Evolutionary conservation across 2,329 filamentous ascomycete genomes (phyloP), one percentile per base, ranked within the genome.

Genomic region (Fusarium aywerte): DNA sequence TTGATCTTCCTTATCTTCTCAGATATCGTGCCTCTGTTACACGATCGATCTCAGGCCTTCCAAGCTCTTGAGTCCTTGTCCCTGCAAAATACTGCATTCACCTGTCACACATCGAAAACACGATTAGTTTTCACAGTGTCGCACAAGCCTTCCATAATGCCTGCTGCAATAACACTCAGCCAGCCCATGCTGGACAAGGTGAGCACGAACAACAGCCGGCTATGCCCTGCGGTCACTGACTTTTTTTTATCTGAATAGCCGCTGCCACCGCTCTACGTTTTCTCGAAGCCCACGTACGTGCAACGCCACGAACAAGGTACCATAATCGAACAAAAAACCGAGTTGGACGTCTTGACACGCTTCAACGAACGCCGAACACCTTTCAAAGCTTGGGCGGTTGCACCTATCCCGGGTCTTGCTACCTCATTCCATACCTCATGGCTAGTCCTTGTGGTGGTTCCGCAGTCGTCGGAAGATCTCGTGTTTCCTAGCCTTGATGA

Each of bases 291-390:
- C 5, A 69, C 70, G 3, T 79, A 74, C 23, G 62, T 73, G 5
- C 58, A 50, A 21, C 60, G 74, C 3, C 75, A 76, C 39, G 75
- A 78, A 32, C 68, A 74, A 32, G 77, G 76, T 0, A 78, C 77
- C 0, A 18, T 75, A 0, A 79, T 79, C 16, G 77, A 79, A 36
- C 74, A 76, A 68, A 54, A 68, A 0, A 79, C 79, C n/a, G 77
- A 79, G 31, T 58, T 69, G 9, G 50, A 67, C 2, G 15, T 67
- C 1, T 33, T 78, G 2, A 69, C 71, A 16, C 48, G 57, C 0
- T 73, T 74, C 36, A 79, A 79, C 25, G 60, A 76, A 2, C 62
- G 56, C 9, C 50, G 59, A 3, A 55, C 43, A 1, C 29, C 23
- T 0, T 75, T 76, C 35, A 55, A 67, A 8, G 58, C 73, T 2